Evolutionary conservation across 2,329 filamentous ascomycete genomes (phyloP).

Genomic region (Neurospora sp.): DNA sequence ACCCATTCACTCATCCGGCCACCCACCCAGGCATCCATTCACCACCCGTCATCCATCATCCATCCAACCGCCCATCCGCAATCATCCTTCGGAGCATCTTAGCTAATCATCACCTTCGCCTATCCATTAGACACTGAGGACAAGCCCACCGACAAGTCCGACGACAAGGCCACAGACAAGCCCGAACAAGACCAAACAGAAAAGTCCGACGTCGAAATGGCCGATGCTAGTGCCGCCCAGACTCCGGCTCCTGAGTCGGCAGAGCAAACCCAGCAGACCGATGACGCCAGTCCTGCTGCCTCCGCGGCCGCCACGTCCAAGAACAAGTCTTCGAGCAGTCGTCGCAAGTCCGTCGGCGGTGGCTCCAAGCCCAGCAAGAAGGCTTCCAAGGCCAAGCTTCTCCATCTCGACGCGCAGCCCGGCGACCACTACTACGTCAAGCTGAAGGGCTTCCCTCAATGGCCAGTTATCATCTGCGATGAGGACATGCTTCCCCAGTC

Average conservation of each 20-base stretch:
- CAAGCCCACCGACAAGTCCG: slow-evolving; percentile 6
- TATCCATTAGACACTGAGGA: slow-evolving; percentile 2
- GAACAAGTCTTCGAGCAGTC: slow-evolving; percentile 39
- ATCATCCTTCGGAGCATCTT: neutral
- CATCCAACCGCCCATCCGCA: neutral
- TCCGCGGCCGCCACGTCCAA: slow-evolving; percentile 24
- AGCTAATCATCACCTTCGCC: neutral
- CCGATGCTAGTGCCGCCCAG: slow-evolving; percentile 52
- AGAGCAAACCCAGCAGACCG: slow-evolving; percentile 18
- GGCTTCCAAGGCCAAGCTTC: slow-evolving; percentile 63
- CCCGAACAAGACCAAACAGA: slow-evolving; percentile 10
- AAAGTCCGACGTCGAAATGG: slow-evolving; percentile 50
- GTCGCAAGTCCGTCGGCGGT: slow-evolving; percentile 64
- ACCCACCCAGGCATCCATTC: neutral
- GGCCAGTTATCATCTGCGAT: slow-evolving; percentile 90
- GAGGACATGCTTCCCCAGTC: slow-evolving; percentile 84
- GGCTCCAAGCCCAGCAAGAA: slow-evolving; percentile 79
- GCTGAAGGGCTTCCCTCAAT: slow-evolving; percentile 88
- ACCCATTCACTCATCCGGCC: neutral
- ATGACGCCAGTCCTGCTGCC: slow-evolving; percentile 24
- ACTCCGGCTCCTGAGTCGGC: slow-evolving; percentile 16
- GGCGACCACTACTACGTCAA: slow-evolving; percentile 89
- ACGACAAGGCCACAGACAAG: slow-evolving; percentile 9
- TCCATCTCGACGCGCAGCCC: slow-evolving; percentile 71
- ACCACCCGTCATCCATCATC: neutral